Percentiles rank a stretch among this genome's conserved stretches.
phyloP scores from a whole-genome alignment of 2,329 filamentous ascomycete species.

The Penicillium frequentans region DNA sequence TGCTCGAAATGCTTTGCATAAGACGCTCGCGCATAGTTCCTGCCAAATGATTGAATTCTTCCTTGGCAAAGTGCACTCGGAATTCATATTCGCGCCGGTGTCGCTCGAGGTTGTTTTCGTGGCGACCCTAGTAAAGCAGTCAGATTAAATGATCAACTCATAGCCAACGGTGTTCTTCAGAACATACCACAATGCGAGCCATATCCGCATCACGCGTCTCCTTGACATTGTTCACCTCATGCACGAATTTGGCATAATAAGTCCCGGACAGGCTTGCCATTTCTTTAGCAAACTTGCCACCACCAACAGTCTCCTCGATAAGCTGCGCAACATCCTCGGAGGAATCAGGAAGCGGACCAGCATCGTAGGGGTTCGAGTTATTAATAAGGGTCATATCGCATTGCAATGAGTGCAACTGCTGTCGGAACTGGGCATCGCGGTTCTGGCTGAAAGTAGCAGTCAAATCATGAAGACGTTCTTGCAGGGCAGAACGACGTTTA shows the following conservation, averaged over 20 bases:
- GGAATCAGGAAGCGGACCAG: slow-evolving; percentile 65
- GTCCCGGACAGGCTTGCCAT: slow-evolving; percentile 67
- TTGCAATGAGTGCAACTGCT: slow-evolving; percentile 89
- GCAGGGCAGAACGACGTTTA: slow-evolving; percentile 79
- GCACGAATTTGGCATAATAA: slow-evolving; percentile 80
- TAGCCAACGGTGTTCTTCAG: background rate
- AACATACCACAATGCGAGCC: slow-evolving; percentile 73
- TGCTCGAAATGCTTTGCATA: slow-evolving; percentile 57
- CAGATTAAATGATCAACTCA: background rate
- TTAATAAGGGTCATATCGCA: slow-evolving; percentile 84
- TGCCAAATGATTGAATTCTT: slow-evolving; percentile 61
- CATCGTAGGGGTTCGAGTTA: slow-evolving; percentile 76
- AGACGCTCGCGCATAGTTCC: slow-evolving; percentile 62
- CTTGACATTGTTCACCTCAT: slow-evolving; percentile 82
- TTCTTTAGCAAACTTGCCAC: slow-evolving; percentile 67
- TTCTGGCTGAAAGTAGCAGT: slow-evolving; percentile 77
- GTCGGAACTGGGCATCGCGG: slow-evolving; percentile 79
- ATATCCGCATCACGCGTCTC: slow-evolving; percentile 84
- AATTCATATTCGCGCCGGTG: slow-evolving; percentile 59
- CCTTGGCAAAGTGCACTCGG: slow-evolving; percentile 61
- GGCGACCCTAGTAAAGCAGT: slow-evolving; percentile 50
- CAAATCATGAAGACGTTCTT: slow-evolving; percentile 75
- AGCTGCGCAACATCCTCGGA: slow-evolving; percentile 67
- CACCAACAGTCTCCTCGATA: slow-evolving; percentile 56
- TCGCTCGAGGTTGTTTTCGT: slow-evolving; percentile 56